Evolutionary conservation across 2,329 filamentous ascomycete species (phyloP).

Genomic region (Cercospora berteroae): DNA sequence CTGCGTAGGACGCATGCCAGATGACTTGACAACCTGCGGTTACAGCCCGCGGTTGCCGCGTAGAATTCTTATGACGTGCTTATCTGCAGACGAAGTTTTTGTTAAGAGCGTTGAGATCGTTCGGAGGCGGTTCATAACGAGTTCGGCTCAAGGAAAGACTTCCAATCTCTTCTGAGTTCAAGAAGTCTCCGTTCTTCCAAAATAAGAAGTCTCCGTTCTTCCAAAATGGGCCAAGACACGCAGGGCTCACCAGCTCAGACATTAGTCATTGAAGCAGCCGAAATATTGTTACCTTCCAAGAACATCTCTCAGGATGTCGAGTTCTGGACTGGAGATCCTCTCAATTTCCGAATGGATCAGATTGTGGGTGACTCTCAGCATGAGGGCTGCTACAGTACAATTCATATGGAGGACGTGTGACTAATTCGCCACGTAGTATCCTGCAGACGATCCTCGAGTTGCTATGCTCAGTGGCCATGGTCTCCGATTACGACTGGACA

Average conservation of each 20-base stretch:
- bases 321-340: constrained; percentile 15
- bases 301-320: constrained; percentile 18
- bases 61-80: background rate
- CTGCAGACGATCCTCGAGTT: constrained; percentile 18
- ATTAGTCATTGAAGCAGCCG: constrained; percentile 13
- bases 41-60: background rate
- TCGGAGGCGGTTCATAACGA: background rate
- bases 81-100: background rate
- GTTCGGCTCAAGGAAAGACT: background rate
- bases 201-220: background rate
- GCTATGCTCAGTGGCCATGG: constrained; percentile 16
- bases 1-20: background rate
- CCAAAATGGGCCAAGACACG: background rate
- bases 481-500: constrained; percentile 12
- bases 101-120: background rate
- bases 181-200: background rate
- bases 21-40: background rate
- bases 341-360: constrained; percentile 19
- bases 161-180: background rate
- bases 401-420: background rate
- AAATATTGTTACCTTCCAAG: constrained; percentile 17
- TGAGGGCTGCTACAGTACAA: background rate
- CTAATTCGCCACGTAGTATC: constrained; percentile 4
- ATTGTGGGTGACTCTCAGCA: constrained; percentile 1
- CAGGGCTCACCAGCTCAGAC: background rate